Base-by-base conservation (phyloP, 495 filamentous ascomycete species). In the Pyrenula aspistea region DNA sequence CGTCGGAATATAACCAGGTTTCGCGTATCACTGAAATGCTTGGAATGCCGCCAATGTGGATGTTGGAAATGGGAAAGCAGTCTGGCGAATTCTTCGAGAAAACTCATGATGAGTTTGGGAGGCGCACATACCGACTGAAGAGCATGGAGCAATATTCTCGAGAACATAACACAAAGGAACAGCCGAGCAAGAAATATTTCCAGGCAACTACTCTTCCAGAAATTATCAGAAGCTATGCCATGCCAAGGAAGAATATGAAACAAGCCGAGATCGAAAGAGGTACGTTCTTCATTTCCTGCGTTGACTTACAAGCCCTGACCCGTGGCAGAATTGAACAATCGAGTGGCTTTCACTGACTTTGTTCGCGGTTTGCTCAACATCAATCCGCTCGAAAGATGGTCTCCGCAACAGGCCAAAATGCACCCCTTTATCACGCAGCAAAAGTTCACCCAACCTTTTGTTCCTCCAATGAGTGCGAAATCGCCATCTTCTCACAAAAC, bases 161-260 rank as follows among this genome's bases (percentile, higher is more conserved):
- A 50, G 94, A 99, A 67, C 92, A 95, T 62, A 84, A 85, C 57
- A 91, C 89, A 12, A 97, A 99, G 68, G 94, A 99, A 68, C 93
- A 96, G 68, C 94, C 94, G 49, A 97, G 94, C 79, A 99, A 99
- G 79, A 97, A 96, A 71, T 99, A 99, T 69, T 99, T 99, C 73
- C 83, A 87, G 62, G 89, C 91, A 2, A 96, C 82, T 25, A 95
- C 91, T 1, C 69, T 99, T 53, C 91, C 94, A 15, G 94, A 97
- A 57, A 97, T 99, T 60, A 96, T 99, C 69, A 85, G 93, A 64
- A 88, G 86, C 59, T 99, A 99, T 67, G 84, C 93, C 36, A 95
- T 99, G 91, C 94, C 94, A 24, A 76, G 94, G 66, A 99, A 99
- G 73, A 95, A 96, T 60, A 99, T 99, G 94, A 99, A 99, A 73